Conservation (phyloP, 805 yeast species). For the Priceomyces medius region DNA sequence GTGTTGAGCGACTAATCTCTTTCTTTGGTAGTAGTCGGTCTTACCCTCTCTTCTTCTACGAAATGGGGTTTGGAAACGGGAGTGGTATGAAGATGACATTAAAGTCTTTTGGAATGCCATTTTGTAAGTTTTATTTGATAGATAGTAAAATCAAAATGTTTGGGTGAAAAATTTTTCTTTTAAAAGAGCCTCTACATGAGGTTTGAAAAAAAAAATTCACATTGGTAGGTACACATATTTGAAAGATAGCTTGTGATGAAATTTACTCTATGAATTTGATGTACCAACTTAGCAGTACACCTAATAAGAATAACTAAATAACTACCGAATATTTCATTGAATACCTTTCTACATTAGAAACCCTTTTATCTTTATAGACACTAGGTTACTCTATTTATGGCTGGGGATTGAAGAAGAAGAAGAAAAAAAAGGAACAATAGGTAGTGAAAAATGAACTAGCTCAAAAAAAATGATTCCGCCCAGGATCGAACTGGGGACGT, state of each 20-base stretch:
- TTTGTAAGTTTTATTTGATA: constrained; percentile 22
- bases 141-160: not conserved
- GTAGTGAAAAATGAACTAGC: no score
- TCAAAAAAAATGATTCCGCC: constrained; percentile 80
- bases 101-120: constrained; percentile 75
- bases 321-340: no score
- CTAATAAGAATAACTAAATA: no score
- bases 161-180: constrained; percentile 1
- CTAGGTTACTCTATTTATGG: no score
- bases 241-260: no score
- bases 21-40: constrained; percentile 99
- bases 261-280: no score
- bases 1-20: constrained; percentile 99
- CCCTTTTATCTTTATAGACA: no score
- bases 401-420: no score
- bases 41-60: constrained; percentile 99
- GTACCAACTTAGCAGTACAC: no score
- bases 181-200: not conserved
- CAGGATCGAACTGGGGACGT: constrained; percentile 99
- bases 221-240: no score
- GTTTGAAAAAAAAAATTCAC: not conserved
- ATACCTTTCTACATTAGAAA: no score
- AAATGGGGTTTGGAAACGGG: constrained; percentile 99
- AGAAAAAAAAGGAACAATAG: no score
- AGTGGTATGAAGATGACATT: constrained; percentile 93